Evolutionary conservation across 768 basidiomycete genomes (phyloP), one percentile per base, ranked within the genome.

Genomic region (Macrolepiota dolichaula): DNA sequence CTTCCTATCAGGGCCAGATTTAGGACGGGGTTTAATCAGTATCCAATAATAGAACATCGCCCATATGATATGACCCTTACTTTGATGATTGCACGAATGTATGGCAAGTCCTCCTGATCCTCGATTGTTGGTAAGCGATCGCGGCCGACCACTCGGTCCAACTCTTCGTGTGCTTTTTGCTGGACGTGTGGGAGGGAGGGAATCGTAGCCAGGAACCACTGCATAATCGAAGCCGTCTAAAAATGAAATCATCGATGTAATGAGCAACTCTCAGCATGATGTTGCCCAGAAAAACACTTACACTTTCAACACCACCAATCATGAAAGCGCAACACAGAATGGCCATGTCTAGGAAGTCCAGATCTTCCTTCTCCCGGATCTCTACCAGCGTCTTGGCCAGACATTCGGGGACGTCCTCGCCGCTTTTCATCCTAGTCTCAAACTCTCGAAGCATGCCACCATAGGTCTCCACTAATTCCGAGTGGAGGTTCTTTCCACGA

Each of bases 291-390:
- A 32, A 7, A 32, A 7, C 29, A 32, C 29, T 32, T 15, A 56
- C 55, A 15, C 78, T 74, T 59, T 80, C 73, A 17, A 80, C 75
- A 17, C 79, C 79, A 4, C 75, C 79, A 13, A 79, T 75, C 71
- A 76, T 79, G 62, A 80, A 79, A 1, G 72, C 76, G 2, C 75
- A 67, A n/a, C 74, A 72, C 17, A 81, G 66, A 36, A 79, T 77
- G 6, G 68, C 50, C 69, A 78, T 74, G 64, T 81, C 80, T 3
- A 75, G 51, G 51, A 70, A 63, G 59, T 76, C 75, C 29, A 81
- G 65, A 9, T 66, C 57, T 51, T 79, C 77, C 51, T 76, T 69
- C n/a, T 74, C 68, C 53, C 66, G 69, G 27, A 64, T 58, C n/a
- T 70, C 46, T 0, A 81, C 59, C 55, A 80, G 60, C 13, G 71